Evolutionary conservation across 2,329 filamentous ascomycete species (phyloP).

Genomic region (Penicillium brevicompactum): DNA sequence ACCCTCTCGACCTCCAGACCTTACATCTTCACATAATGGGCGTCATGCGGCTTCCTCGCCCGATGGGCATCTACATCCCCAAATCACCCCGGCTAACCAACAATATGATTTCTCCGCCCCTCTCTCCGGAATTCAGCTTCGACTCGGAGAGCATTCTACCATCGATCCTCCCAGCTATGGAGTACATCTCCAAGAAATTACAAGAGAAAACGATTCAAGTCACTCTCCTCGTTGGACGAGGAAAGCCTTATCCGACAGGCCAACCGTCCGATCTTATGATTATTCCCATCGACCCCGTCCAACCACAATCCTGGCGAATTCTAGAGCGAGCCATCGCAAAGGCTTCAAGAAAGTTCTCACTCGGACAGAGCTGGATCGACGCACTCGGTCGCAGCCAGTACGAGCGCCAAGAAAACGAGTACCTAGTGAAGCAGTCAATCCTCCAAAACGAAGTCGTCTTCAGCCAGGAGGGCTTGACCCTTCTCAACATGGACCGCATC

Average conservation of each 20-base stretch:
- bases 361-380: constrained; percentile 42
- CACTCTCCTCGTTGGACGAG: constrained; percentile 44
- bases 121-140: constrained; percentile 41
- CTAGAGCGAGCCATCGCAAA: constrained; percentile 40
- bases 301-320: constrained; percentile 31
- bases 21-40: constrained; percentile 30
- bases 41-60: constrained; percentile 38
- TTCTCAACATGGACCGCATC: constrained; percentile 49
- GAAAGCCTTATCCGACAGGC: constrained; percentile 42
- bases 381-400: constrained; percentile 39
- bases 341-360: constrained; percentile 39
- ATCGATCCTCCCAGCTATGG: constrained; percentile 41
- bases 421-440: constrained; percentile 46
- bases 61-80: constrained; percentile 39
- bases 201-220: constrained; percentile 43
- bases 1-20: neutral
- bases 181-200: constrained; percentile 45
- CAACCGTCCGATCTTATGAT: constrained; percentile 41
- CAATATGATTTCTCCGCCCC: constrained; percentile 46
- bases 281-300: constrained; percentile 39
- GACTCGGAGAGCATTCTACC: constrained; percentile 40
- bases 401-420: constrained; percentile 40
- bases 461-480: constrained; percentile 46
- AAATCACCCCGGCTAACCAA: constrained; percentile 39
- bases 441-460: constrained; percentile 49